Evolutionary conservation across 179 eudicot genomes (phyloP), one percentile per base, ranked within the genome.

Genomic region (Pouteria campechiana): DNA sequence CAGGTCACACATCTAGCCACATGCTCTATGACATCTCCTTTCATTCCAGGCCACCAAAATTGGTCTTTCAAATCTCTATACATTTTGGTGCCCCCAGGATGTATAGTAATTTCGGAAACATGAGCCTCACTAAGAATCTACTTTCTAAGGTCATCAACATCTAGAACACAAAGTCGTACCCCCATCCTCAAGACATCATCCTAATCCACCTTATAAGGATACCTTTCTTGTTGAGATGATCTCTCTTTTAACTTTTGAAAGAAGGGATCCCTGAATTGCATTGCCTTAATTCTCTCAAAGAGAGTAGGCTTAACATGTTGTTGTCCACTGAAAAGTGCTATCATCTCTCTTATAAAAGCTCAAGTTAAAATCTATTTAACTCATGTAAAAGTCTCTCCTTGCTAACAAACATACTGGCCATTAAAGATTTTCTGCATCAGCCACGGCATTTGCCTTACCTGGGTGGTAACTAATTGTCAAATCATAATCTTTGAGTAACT

Each of bases 401-500:
- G n/a, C n/a, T n/a, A n/a, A n/a, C n/a, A n/a, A n/a, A n/a, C n/a
- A n/a, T n/a, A n/a, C n/a, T n/a, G n/a, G 2, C 14, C 7, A 6
- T 42, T 32, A 2, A 42, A 10, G 13, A 23, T 32, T 1, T 42
- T 6, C 31, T 12, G 11, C 49, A 32, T 53, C 49, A 4, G 31
- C 49, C 5, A 53, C 41, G 0, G 43, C 21, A 34, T 53, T 53
- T 5, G 58, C 49, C 17, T 53, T 53, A 0, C 49, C 42, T 6
- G 28, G 32, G 14, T 53, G 49, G 32, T 53, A 53, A 4, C 21
- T 2, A 2, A 43, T 41, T 1, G 15, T 18, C 11, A 32, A 9
- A 7, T 41, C 49, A 42, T 53, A 41, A 32, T 41, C 50, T n/a
- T 53, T 53, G 1, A 41, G 7, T 8, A 53, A 14, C 28, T 53